Percentiles rank a stretch among this genome's conserved stretches.
Evolutionary conservation across 2,329 filamentous ascomycete species (phyloP).

Genomic region (Gliomastix tumulicola): DNA sequence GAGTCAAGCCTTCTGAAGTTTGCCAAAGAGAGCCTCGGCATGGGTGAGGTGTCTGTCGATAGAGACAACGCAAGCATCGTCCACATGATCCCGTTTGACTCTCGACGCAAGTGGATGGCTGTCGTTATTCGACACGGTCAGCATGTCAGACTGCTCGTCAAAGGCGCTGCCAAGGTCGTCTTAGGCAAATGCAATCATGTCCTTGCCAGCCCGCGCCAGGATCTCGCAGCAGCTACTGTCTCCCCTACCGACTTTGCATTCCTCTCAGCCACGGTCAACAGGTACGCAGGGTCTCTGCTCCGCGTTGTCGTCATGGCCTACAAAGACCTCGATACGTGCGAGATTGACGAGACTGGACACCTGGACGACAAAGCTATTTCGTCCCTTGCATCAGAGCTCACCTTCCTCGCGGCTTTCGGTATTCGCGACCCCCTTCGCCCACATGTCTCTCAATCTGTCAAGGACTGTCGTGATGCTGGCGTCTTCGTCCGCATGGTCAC

Average conservation of each 20-base stretch:
- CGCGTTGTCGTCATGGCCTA: constrained; percentile 72
- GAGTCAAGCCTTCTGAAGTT: constrained; percentile 45
- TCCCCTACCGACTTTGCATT: background rate
- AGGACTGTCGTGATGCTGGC: constrained; percentile 52
- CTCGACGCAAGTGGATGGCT: constrained; percentile 45
- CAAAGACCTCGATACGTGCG: constrained; percentile 59
- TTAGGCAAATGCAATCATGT: constrained; percentile 34
- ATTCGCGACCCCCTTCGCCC: constrained; percentile 58
- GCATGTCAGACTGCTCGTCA: constrained; percentile 32
- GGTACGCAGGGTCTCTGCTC: constrained; percentile 58
- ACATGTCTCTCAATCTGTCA: constrained; percentile 52
- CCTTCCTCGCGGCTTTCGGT: constrained; percentile 61
- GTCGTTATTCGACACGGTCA: constrained; percentile 34
- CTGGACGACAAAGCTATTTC: constrained; percentile 34
- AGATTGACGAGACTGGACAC: constrained; percentile 52
- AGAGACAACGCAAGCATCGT: constrained; percentile 34
- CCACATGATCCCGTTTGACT: constrained; percentile 46
- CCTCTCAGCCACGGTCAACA: too few relatives aligned
- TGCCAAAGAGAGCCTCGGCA: constrained; percentile 38
- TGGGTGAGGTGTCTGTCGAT: constrained; percentile 33
- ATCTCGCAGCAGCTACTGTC: constrained; percentile 17
- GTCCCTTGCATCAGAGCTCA: constrained; percentile 50
- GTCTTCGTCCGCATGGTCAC: constrained; percentile 59
- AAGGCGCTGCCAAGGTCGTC: constrained; percentile 49
- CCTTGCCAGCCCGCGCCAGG: constrained; percentile 38